phyloP scores from a whole-genome alignment of 2,329 filamentous ascomycete species.

The Aspergillus sp. region DNA sequence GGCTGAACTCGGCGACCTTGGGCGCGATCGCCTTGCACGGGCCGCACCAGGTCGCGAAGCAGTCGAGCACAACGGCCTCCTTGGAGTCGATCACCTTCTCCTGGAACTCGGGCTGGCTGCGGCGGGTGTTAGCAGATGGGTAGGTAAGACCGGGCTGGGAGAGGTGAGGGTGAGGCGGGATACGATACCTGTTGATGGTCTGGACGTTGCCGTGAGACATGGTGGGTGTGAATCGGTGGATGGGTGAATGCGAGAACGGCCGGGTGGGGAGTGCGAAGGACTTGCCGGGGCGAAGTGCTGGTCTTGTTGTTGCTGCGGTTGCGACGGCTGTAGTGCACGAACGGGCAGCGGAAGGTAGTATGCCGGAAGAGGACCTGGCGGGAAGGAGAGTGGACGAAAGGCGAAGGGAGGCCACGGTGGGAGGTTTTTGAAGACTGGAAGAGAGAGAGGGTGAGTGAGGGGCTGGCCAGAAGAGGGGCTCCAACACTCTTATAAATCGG shows the following conservation, averaged over 20 bases:
- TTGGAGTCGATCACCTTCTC: conserved; percentile 39
- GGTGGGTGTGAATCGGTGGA: conserved; percentile 32
- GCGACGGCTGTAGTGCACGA: too few relatives aligned
- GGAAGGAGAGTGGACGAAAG: conserved; percentile 9
- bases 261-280: too few relatives aligned
- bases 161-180: neutral
- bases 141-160: neutral
- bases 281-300: too few relatives aligned
- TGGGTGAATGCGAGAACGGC: conserved; percentile 19
- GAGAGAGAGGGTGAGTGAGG: conserved; percentile 12
- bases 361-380: conserved; percentile 7
- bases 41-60: conserved; percentile 84
- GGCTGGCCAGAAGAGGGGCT: conserved; percentile 14
- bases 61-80: conserved; percentile 67
- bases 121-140: conserved; percentile 11
- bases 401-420: conserved; percentile 18
- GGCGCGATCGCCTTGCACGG: conserved; percentile 90
- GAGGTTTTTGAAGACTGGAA: conserved; percentile 15
- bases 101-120: conserved; percentile 52
- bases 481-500: conserved; percentile 2
- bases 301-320: too few relatives aligned
- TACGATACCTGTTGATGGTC: conserved; percentile 18
- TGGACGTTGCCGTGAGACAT: conserved; percentile 18
- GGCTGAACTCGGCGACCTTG: conserved; percentile 54
- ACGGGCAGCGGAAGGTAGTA: too few relatives aligned